A percentile compares a stretch with the other conserved stretches of the same genome.
phyloP scores from a whole-genome alignment of 192 early-diverging fungal genomes.

The Rhizoclosmatium globosum region DNA sequence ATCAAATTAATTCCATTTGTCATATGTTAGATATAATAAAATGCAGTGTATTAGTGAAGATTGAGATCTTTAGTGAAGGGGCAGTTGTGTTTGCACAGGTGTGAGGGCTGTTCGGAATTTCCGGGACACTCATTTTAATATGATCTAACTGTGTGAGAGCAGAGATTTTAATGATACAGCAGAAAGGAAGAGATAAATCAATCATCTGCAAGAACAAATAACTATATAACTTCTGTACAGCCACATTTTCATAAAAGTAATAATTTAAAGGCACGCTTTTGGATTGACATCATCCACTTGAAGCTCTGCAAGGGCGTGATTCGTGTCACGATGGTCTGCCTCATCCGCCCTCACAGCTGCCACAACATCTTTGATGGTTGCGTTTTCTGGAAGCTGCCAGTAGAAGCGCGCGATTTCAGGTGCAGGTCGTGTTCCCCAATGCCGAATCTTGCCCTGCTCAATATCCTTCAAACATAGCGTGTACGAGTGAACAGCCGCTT shows the following conservation, averaged over 20 bases:
- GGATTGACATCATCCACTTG: slow-evolving; percentile 47
- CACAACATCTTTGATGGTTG: slow-evolving; percentile 86
- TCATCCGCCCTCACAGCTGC: slow-evolving; percentile 91
- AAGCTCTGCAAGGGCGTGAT: slow-evolving; percentile 84
- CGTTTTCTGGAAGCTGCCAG: slow-evolving; percentile 77
- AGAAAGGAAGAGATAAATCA: no score
- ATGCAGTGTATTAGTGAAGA: no score
- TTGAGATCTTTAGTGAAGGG: no score
- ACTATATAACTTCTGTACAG: no score
- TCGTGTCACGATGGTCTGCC: slow-evolving; percentile 85
- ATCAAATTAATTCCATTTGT: no score
- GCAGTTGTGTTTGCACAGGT: no score
- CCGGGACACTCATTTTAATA: no score
- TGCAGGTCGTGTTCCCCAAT: slow-evolving; percentile 76
- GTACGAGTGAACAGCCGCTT: slow-evolving; percentile 92
- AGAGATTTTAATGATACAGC: no score
- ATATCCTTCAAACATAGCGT: slow-evolving; percentile 87
- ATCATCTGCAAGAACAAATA: no score
- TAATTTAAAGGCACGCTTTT: background rate
- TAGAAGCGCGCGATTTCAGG: slow-evolving; percentile 80
- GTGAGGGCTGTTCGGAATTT: no score
- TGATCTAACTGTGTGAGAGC: no score
- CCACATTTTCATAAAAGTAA: background rate
- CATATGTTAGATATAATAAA: no score
- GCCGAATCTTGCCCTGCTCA: slow-evolving; percentile 56